Conservation (phyloP, 805 yeast genomes). For the Lachancea sp. region DNA sequence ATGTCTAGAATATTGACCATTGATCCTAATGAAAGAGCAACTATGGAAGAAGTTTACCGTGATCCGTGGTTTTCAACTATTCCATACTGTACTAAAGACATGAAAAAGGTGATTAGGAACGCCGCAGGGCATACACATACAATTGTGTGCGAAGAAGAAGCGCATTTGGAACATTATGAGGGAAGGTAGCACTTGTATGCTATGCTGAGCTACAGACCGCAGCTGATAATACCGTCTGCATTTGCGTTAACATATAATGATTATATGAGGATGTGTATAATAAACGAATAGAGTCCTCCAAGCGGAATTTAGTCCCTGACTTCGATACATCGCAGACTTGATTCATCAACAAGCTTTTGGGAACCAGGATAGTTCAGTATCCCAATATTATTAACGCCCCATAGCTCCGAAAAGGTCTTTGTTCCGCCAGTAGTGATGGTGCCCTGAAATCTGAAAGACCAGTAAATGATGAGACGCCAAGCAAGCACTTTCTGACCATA, state of each 20-base stretch:
- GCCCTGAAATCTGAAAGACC: conserved; percentile 35
- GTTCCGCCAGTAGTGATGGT: conserved; percentile 20
- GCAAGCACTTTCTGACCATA: conserved; percentile 36
- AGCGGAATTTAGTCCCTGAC: background rate
- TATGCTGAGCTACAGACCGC: background rate
- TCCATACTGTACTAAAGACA: conserved; percentile 50
- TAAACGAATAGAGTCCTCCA: background rate
- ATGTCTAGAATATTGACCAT: conserved; percentile 58
- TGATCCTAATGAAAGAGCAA: conserved; percentile 57
- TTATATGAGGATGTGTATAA: conserved; percentile 1
- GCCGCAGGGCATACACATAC: conserved; percentile 50
- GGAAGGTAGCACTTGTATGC: too few species aligned
- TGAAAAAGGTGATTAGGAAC: conserved; percentile 34
- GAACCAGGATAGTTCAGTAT: conserved; percentile 24
- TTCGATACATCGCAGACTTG: background rate
- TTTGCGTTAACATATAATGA: conserved; percentile 1
- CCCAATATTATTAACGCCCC: conserved; percentile 30
- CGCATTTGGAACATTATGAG: conserved; percentile 40
- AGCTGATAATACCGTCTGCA: background rate
- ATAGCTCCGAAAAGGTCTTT: conserved; percentile 31
- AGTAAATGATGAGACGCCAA: conserved; percentile 36
- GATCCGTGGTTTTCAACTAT: conserved; percentile 71
- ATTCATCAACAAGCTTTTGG: conserved; percentile 6
- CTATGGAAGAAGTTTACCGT: conserved; percentile 54
- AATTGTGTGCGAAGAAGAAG: conserved; percentile 41